phyloP scores from a whole-genome alignment of 176 grass and related monocot species.

The Rhynchospora tenuis region DNA sequence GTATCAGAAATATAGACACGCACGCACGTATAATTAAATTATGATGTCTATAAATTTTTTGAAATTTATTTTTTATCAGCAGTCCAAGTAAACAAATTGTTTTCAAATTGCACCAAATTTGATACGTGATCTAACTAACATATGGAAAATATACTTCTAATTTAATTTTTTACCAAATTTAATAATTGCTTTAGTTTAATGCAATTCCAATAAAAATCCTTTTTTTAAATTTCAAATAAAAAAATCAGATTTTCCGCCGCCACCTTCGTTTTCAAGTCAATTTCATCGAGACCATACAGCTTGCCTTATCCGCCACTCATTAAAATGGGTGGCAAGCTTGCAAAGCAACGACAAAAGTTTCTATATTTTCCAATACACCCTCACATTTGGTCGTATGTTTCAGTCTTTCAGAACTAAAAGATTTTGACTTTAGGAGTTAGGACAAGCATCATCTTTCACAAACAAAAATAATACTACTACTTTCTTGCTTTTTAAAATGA shows the following conservation, averaged over 20 bases:
- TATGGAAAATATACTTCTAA: not conserved
- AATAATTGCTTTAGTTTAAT: not conserved
- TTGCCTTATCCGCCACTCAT: conserved; percentile 6
- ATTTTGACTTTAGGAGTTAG: not conserved
- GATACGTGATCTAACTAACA: no score
- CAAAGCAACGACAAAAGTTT: not conserved
- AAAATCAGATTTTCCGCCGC: not conserved
- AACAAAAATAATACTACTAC: not conserved
- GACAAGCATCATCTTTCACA: not conserved
- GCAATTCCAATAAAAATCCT: not conserved
- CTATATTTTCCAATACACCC: not conserved
- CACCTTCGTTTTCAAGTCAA: conserved; percentile 3
- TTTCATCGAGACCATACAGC: not conserved
- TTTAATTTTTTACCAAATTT: not conserved
- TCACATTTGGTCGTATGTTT: not conserved
- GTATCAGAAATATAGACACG: not conserved
- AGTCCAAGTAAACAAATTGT: not conserved
- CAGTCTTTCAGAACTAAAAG: not conserved
- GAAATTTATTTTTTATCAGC: not conserved
- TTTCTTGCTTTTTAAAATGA: not conserved
- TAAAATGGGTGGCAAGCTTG: not conserved
- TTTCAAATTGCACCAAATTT: not conserved
- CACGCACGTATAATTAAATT: not conserved
- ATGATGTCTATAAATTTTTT: not conserved
- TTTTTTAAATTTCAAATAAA: not conserved